phyloP scores from a whole-genome alignment of 1,139 yeast species.

The Suhomyces maxii region DNA sequence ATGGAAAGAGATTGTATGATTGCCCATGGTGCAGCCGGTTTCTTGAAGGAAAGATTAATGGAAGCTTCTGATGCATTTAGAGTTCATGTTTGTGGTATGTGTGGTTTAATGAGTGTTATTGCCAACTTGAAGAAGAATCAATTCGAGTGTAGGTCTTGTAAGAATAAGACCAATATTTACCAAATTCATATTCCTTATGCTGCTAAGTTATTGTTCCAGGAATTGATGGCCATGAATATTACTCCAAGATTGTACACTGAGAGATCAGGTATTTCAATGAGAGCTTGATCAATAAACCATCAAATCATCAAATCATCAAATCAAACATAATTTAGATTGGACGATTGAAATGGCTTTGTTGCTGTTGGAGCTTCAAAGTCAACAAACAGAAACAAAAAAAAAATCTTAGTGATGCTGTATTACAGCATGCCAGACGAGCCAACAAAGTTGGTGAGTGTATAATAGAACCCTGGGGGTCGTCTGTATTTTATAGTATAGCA shows the following conservation, averaged over 20 bases:
- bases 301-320: too few relatives aligned
- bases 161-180: constrained; percentile 95
- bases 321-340: not conserved
- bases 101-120: constrained; percentile 99
- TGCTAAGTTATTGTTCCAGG: constrained; percentile 94
- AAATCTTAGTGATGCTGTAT: too few relatives aligned
- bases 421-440: not conserved
- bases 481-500: not conserved
- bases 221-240: constrained; percentile 92
- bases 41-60: constrained; percentile 92
- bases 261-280: constrained; percentile 44
- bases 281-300: constrained; percentile 24
- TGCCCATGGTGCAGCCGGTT: constrained; percentile 98
- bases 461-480: not conserved
- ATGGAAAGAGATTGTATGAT: constrained; percentile 99
- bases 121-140: constrained; percentile 96
- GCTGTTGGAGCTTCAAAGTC: not conserved
- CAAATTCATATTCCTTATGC: constrained; percentile 98
- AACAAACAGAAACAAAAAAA: not conserved
- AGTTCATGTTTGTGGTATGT: constrained; percentile 88
- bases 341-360: not conserved
- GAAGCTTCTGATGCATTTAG: constrained; percentile 96
- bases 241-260: constrained; percentile 87
- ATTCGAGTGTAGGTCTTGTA: constrained; percentile 97
- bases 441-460: not conserved